phyloP scores from a whole-genome alignment of 1,284 basidiomycete species.

The Leccinum subrobustum region DNA sequence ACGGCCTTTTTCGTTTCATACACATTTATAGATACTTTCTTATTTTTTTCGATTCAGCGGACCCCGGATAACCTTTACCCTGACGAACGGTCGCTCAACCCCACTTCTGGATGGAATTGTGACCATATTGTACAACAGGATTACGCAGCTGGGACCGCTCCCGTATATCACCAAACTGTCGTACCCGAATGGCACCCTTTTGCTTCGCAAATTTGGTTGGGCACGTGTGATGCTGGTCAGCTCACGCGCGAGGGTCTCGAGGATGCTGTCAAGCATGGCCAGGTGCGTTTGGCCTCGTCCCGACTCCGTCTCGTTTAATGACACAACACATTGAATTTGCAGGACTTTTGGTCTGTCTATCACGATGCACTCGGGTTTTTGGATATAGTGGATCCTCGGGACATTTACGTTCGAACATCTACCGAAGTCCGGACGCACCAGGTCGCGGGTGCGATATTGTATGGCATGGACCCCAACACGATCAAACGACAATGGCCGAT shows the following conservation, averaged over 20 bases:
- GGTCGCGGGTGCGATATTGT: constrained; percentile 43
- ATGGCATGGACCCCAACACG: constrained; percentile 47
- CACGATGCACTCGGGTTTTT: constrained; percentile 43
- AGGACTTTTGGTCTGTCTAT: constrained; percentile 57
- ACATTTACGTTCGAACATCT: constrained; percentile 47
- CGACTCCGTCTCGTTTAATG: neutral
- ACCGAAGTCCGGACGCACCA: constrained; percentile 49
- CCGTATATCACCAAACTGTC: constrained; percentile 40
- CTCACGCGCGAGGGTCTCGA: constrained; percentile 48
- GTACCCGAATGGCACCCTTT: constrained; percentile 48
- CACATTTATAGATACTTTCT: too few species aligned
- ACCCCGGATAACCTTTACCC: constrained; percentile 43
- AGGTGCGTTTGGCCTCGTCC: constrained; percentile 29
- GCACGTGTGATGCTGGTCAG: constrained; percentile 54
- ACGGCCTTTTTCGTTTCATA: neutral
- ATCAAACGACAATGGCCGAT: constrained; percentile 40
- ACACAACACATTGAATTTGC: neutral
- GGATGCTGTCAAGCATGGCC: constrained; percentile 49
- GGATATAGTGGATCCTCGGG: constrained; percentile 36
- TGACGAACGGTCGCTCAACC: constrained; percentile 44
- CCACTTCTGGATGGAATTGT: constrained; percentile 43
- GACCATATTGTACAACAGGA: constrained; percentile 36
- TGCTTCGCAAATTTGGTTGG: constrained; percentile 50
- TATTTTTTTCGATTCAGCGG: constrained; percentile 9
- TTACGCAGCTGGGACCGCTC: constrained; percentile 36